Evolutionary conservation across 768 basidiomycete genomes (phyloP).

Genomic region (Tephrocybe sp.): DNA sequence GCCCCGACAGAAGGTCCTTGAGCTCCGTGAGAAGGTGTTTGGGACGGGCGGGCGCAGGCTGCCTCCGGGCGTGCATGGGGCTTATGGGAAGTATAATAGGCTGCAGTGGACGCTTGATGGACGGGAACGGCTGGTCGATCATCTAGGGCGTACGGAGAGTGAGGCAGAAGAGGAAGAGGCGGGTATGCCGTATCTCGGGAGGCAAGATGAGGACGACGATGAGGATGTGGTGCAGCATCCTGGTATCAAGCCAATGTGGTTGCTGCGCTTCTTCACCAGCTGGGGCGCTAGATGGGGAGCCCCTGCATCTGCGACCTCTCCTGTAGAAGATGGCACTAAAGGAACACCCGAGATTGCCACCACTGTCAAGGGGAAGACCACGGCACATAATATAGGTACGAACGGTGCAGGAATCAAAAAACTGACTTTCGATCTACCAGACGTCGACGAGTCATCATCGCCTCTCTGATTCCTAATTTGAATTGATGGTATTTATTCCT

Average conservation of each 20-base stretch:
- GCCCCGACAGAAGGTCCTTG: slow-evolving; percentile 62
- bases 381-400: not conserved
- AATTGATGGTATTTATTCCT: too few relatives aligned
- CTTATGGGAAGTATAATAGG: slow-evolving; percentile 60
- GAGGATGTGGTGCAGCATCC: slow-evolving; percentile 60
- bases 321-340: slow-evolving; percentile 8
- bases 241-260: slow-evolving; percentile 72
- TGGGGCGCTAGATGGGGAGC: slow-evolving; percentile 68
- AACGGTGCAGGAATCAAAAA: not conserved
- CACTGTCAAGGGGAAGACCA: not conserved
- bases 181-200: slow-evolving; percentile 24
- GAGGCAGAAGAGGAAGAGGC: slow-evolving; percentile 72
- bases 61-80: slow-evolving; percentile 50
- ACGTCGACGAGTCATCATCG: slow-evolving; percentile 7
- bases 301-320: slow-evolving; percentile 23
- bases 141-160: slow-evolving; percentile 68
- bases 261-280: slow-evolving; percentile 73
- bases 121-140: slow-evolving; percentile 59
- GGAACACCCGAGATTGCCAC: slow-evolving; percentile 1
- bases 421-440: not conserved
- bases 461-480: too few relatives aligned
- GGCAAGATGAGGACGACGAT: slow-evolving; percentile 42
- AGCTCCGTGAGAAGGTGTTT: slow-evolving; percentile 66
- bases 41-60: slow-evolving; percentile 55
- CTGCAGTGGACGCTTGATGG: slow-evolving; percentile 75